These are phyloP conservation scores for Apiotrichum akiyoshidainum DNA, from an alignment of 1,284 basidiomycete species.

Conservation along the genomic window DNA sequence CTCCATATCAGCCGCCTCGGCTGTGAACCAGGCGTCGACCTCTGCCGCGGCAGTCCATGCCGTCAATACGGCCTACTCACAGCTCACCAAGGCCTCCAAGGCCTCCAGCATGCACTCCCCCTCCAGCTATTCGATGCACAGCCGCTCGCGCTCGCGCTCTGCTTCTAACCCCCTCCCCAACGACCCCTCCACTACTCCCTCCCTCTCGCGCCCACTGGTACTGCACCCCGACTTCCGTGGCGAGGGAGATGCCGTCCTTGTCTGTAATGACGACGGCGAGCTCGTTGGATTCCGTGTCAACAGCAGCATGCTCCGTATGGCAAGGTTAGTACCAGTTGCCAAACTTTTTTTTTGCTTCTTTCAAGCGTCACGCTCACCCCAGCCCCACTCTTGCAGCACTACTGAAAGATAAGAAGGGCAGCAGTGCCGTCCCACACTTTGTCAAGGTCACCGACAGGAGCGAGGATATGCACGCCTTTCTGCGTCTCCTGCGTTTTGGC, in stretches of 20 bases:
- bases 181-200: not conserved
- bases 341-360: not conserved
- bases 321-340: constrained; percentile 6
- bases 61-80: no score
- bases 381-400: constrained; percentile 13
- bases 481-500: constrained; percentile 15
- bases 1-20: no score
- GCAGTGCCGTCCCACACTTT: not conserved
- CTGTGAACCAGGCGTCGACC: no score
- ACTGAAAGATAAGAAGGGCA: not conserved
- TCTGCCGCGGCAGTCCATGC: no score
- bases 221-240: constrained; percentile 18
- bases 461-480: constrained; percentile 20
- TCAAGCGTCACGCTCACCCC: not conserved
- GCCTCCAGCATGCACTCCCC: not conserved
- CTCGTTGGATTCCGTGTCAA: constrained; percentile 19
- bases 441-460: constrained; percentile 9
- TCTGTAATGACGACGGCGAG: constrained; percentile 8
- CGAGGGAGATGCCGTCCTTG: constrained; percentile 16
- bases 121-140: not conserved
- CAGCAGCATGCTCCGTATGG: constrained; percentile 19
- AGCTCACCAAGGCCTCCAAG: not conserved
- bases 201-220: not conserved
- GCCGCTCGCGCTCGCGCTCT: not conserved
- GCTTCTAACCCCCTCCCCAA: not conserved